A percentile compares a stretch with the other conserved stretches of the same genome.
Evolutionary conservation across 768 basidiomycete genomes (phyloP).

Genomic region (Rhizopogon vinicolor): DNA sequence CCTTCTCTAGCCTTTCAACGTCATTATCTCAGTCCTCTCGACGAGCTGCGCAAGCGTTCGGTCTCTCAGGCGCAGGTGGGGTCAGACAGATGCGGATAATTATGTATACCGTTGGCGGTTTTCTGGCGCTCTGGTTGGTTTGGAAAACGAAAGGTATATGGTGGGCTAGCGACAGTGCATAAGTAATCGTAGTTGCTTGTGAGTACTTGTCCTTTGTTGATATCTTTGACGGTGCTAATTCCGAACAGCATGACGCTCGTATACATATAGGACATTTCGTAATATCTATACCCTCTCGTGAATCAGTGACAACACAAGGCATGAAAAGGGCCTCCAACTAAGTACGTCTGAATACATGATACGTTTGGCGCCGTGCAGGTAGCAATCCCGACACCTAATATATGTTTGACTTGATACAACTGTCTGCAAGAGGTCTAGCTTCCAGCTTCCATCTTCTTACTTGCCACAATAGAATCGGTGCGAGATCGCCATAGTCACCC

Average conservation of each 20-base stretch:
- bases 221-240: not conserved
- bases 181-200: not conserved
- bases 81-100: constrained; percentile 69
- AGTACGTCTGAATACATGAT: not conserved
- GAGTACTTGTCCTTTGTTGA: not conserved
- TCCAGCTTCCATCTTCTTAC: too few species aligned
- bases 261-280: not conserved
- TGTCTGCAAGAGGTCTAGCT: too few species aligned
- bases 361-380: too few species aligned
- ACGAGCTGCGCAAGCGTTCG: constrained; percentile 71
- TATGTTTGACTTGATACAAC: too few species aligned
- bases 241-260: not conserved
- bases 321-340: not conserved
- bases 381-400: too few species aligned
- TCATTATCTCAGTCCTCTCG: constrained; percentile 64
- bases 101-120: constrained; percentile 48
- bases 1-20: constrained; percentile 60
- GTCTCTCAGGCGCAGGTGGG: constrained; percentile 53
- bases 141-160: constrained; percentile 51
- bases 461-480: too few species aligned
- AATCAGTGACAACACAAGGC: too few species aligned
- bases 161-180: constrained; percentile 15
- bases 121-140: constrained; percentile 54
- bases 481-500: too few species aligned
- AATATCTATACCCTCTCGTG: not conserved